Evolutionary conservation across 495 filamentous ascomycete genomes (phyloP).

Genomic region (Penicillium simplicissimum): DNA sequence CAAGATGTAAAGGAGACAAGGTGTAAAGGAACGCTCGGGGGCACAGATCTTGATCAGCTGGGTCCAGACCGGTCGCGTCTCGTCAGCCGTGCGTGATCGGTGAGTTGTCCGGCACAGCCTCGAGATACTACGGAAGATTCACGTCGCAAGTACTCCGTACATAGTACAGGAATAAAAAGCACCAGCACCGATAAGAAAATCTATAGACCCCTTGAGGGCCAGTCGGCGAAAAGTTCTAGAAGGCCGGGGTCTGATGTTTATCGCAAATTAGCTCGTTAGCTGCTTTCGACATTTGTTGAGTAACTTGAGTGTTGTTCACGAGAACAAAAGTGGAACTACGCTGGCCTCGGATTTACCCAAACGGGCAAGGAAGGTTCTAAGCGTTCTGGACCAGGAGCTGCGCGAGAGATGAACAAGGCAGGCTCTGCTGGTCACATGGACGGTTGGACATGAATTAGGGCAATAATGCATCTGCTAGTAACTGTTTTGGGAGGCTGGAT

Average conservation of each 20-base stretch:
- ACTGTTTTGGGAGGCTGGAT: not conserved
- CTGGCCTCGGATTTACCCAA: slow-evolving; percentile 23
- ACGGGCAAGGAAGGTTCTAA: slow-evolving; percentile 14
- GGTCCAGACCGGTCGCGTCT: not conserved
- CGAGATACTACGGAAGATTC: not conserved
- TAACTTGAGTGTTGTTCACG: too few relatives aligned
- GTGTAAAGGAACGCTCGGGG: not conserved
- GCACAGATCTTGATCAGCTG: not conserved
- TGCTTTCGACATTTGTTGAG: not conserved
- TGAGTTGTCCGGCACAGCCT: not conserved
- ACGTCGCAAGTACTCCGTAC: too few relatives aligned
- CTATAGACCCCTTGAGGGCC: not conserved
- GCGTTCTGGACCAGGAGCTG: not conserved
- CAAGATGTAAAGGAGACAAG: not conserved
- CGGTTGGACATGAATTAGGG: not conserved
- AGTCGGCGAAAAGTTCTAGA: slow-evolving; percentile 14
- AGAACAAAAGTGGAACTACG: slow-evolving; percentile 10
- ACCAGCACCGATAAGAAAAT: not conserved
- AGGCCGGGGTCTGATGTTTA: slow-evolving; percentile 17
- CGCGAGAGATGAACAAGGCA: not conserved
- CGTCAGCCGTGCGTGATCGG: not conserved
- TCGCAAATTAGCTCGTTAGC: slow-evolving; percentile 12
- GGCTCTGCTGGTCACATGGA: slow-evolving; percentile 19
- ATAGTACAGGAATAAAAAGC: too few relatives aligned
- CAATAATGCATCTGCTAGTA: not conserved